Percentiles rank a stretch among this genome's conserved stretches.
Evolutionary conservation across 2,329 filamentous ascomycete genomes (phyloP).

Genomic region (Paraconiothyrium sp.): DNA sequence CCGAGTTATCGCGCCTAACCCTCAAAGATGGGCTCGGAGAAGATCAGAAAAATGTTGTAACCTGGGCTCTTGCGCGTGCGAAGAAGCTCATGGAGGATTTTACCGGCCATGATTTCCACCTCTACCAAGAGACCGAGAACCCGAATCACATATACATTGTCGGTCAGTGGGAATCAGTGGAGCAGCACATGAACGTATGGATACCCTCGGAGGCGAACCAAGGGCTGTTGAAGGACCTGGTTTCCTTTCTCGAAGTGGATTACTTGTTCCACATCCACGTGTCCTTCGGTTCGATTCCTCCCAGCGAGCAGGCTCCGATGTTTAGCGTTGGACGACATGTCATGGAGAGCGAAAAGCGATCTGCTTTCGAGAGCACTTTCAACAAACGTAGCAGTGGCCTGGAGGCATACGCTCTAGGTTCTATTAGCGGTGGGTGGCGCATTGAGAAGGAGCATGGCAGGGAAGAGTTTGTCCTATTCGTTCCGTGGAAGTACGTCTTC

Average conservation of each 20-base stretch:
- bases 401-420: not conserved
- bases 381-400: not conserved
- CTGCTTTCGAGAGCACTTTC: constrained; percentile 7
- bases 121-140: constrained; percentile 5
- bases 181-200: constrained; percentile 52
- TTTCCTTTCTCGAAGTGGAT: constrained; percentile 47
- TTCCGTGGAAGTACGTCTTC: constrained; percentile 8
- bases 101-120: constrained; percentile 1
- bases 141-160: constrained; percentile 4
- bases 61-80: not conserved
- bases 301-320: constrained; percentile 14
- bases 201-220: constrained; percentile 54
- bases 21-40: constrained; percentile 1
- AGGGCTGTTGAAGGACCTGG: constrained; percentile 44
- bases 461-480: constrained; percentile 12
- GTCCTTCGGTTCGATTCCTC: constrained; percentile 39
- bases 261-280: constrained; percentile 56
- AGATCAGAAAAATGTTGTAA: not conserved
- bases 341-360: constrained; percentile 5
- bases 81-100: constrained; percentile 13
- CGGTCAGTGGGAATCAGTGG: constrained; percentile 9
- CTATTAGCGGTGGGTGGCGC: constrained; percentile 5
- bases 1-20: constrained; percentile 6
- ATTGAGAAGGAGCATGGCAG: constrained; percentile 3
- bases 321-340: constrained; percentile 11